Conservation (phyloP, 2,329 filamentous ascomycete species). For the Cytospora piceicola region DNA sequence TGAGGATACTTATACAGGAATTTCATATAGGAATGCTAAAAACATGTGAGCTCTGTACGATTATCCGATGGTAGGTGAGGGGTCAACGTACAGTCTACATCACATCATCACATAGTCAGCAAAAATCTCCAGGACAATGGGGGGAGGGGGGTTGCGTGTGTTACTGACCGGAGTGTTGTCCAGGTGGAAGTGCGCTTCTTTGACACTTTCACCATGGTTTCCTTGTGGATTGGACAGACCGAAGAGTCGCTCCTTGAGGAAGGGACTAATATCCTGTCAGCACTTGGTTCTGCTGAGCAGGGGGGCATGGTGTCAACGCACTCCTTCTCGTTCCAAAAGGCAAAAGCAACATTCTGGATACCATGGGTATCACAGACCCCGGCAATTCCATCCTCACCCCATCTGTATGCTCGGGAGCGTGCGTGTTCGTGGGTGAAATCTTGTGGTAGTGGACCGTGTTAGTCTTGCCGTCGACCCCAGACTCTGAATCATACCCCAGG, state of each 20-base stretch:
- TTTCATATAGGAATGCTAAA: conserved; percentile 97
- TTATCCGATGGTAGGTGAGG: conserved; percentile 5
- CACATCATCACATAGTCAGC: conserved; percentile 33
- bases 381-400: conserved; percentile 96
- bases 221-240: conserved; percentile 95
- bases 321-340: conserved; percentile 99
- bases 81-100: conserved; percentile 49
- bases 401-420: conserved; percentile 84
- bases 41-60: conserved; percentile 30
- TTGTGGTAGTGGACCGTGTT: conserved; percentile 42
- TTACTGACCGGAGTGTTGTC: conserved; percentile 80
- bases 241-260: conserved; percentile 93
- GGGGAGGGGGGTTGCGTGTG: neutral
- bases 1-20: conserved; percentile 98
- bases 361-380: conserved; percentile 92
- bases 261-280: conserved; percentile 67
- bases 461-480: conserved; percentile 36
- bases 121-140: conserved; percentile 28
- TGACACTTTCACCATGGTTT: conserved; percentile 96
- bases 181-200: conserved; percentile 94
- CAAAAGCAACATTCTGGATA: conserved; percentile 88
- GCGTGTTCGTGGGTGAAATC: conserved; percentile 95
- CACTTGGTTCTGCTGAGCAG: conserved; percentile 18
- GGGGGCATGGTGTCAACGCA: conserved; percentile 44
- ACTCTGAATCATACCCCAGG: conserved; percentile 19